Evolutionary conservation across 2,329 filamentous ascomycete genomes (phyloP), one percentile per base, ranked within the genome.

Genomic region (Fusarium duplospermum): DNA sequence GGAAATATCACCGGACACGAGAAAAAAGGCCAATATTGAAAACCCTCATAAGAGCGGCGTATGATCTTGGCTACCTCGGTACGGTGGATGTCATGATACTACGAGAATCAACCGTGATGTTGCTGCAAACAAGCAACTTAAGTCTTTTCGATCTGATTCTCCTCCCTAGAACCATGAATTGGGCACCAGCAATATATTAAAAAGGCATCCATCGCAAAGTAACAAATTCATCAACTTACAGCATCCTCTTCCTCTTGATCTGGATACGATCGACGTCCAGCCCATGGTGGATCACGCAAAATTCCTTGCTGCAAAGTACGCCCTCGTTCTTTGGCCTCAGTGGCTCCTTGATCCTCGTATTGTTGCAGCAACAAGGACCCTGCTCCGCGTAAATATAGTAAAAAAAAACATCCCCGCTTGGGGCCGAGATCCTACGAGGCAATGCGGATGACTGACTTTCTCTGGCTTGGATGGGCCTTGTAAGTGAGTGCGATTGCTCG

Each of bases 341-440:
- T 57, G 60, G 20, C n/a, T 33, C 64, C 45, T 62, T 63, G 63
- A 50, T 40, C 62, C 71, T 73, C 71, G 71, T 73, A 74, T 74
- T 72, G 62, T 69, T 50, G 67, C 64, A 74, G 65, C 56, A 40
- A 40, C 38, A n/a, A 47, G 40, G 61, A 62, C 71, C 71, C 64
- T 72, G 71, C 61, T 62, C 31, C 58, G 64, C 57, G 67, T 73
- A 73, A 73, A 58, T 72, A 74, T 73, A 73, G 71, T 52, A 52
- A n/a, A n/a, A 52, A 42, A 18, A 69, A 47, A 57, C 18, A 63
- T 33, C 71, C 71, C 67, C 58, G 71, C 54, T 62, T 24, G 35
- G 20, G 18, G 54, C 42, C 50, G 67, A 56, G 40, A 52, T 45
- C 31, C 63, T 65, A 60, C 64, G 59, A 72, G 71, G 54, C 59